Base-by-base conservation (phyloP, 2,329 filamentous ascomycete genomes). In the Ophiostoma australiae region DNA sequence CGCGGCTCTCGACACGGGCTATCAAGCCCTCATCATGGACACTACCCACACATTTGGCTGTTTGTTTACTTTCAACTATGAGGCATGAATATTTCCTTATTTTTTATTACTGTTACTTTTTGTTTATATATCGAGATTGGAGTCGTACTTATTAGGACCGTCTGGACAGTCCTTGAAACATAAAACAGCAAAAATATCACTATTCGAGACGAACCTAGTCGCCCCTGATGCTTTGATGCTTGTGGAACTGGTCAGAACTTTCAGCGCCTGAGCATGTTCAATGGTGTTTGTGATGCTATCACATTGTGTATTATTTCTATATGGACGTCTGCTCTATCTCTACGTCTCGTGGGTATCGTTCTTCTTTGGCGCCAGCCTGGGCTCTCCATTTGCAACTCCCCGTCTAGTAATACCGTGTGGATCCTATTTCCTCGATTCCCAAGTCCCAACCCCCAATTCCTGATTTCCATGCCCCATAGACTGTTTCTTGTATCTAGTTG, bases 401-500 rank as follows among this genome's bases (percentile, higher is more conserved):
- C 35, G 61, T 58, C n/a, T 27, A 58, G 39, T 41, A 41, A 13
- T 41, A 13, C 10, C 39, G 3, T 31, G 27, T 31, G 39, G 15
- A 41, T 41, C 39, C 39, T 10, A 41, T 41, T 41, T 11, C 13
- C 39, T 15, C 39, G 15, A 10, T 20, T 20, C 17, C 41, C 15
- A 48, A 48, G 41, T 58, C n/a, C 55, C 8, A 61, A 15, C 11
- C 17, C 48, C 48, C 48, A 39, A 3, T 2, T 52, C 17, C 48
- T 7, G 6, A 1, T 7, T 61, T 17, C 52, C 52, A 58, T 15
- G 23, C 27, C 23, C 17, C 55, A 61, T 61, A 23, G 8, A 10
- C 48, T 33, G 31, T 5, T 11, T 37, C 10, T 8, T 41, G 31
- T 37, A 11, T 27, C n/a, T 27, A 89, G 75, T 85, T 88, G 23